These are phyloP conservation scores for Cladosporium sp. DNA, from an alignment of 2,329 filamentous ascomycete species.

Conservation along the genomic window DNA sequence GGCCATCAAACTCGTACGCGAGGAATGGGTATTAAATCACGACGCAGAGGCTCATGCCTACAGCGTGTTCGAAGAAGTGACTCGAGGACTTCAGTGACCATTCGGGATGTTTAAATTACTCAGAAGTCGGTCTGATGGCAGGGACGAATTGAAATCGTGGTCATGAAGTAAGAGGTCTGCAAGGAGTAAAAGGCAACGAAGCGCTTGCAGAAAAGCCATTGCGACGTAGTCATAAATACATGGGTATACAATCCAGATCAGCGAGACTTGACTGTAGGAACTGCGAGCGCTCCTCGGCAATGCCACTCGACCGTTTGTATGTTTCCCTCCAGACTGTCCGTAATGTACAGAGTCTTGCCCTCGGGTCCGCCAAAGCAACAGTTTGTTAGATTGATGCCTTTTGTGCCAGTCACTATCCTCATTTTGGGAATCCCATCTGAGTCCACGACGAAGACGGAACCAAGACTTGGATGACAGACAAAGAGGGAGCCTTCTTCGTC, in stretches of 20 bases:
- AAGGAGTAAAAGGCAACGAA: too few relatives aligned
- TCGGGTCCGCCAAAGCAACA: constrained; percentile 7
- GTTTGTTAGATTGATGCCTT: constrained; percentile 3
- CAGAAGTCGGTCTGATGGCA: too few relatives aligned
- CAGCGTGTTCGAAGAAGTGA: constrained; percentile 26
- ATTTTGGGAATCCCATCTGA: constrained; percentile 1
- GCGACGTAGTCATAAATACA: too few relatives aligned
- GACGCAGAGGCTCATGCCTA: constrained; percentile 48
- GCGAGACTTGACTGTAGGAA: background rate
- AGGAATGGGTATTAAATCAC: constrained; percentile 48
- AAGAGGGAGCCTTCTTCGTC: constrained; percentile 36
- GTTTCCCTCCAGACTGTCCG: constrained; percentile 4
- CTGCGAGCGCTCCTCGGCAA: background rate
- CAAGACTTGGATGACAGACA: constrained; percentile 23
- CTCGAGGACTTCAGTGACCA: too few relatives aligned
- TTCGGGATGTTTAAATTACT: too few relatives aligned
- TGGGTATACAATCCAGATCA: background rate
- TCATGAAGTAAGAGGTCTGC: too few relatives aligned
- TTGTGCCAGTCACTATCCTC: background rate
- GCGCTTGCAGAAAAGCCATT: too few relatives aligned
- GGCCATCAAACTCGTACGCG: constrained; percentile 44
- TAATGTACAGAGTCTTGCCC: constrained; percentile 6
- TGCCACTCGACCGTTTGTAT: constrained; percentile 1
- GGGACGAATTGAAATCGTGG: too few relatives aligned
- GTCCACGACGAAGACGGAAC: background rate